Evolutionary conservation across 1,284 basidiomycete genomes (phyloP).

Genomic region (Microbotryum lychnidis-dioicae): DNA sequence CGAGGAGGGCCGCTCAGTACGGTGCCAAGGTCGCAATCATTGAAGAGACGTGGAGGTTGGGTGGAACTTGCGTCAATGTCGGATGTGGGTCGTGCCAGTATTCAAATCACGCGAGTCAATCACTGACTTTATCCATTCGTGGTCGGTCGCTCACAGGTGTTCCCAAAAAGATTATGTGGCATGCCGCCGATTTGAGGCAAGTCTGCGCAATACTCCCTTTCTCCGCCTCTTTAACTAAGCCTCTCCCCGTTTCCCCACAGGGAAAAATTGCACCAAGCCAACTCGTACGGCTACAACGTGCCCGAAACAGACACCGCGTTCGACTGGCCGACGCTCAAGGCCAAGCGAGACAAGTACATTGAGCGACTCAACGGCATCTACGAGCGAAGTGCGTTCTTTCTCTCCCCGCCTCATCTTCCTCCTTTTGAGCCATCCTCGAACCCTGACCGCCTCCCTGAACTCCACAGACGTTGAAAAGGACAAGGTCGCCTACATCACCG

Average conservation of each 20-base stretch:
- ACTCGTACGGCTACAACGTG: slow-evolving; percentile 61
- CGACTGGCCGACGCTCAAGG: slow-evolving; percentile 84
- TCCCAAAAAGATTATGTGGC: slow-evolving; percentile 98
- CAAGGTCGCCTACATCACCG: slow-evolving; percentile 78
- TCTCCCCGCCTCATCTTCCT: no score
- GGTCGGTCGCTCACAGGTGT: slow-evolving; percentile 50
- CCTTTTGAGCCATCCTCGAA: background rate
- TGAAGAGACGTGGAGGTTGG: slow-evolving; percentile 66
- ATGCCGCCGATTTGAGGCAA: slow-evolving; percentile 74
- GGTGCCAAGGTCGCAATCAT: slow-evolving; percentile 89
- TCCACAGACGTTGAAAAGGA: slow-evolving; percentile 73
- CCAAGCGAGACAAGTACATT: slow-evolving; percentile 93
- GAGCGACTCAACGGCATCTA: slow-evolving; percentile 85
- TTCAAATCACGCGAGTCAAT: background rate
- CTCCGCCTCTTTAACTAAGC: no score
- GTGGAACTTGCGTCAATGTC: slow-evolving; percentile 92
- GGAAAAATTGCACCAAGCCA: slow-evolving; percentile 66
- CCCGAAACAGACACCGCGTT: slow-evolving; percentile 52
- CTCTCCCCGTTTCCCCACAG: slow-evolving; percentile 33
- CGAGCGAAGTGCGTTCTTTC: slow-evolving; percentile 31
- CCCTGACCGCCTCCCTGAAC: background rate
- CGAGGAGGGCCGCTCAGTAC: slow-evolving; percentile 79
- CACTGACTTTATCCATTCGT: background rate
- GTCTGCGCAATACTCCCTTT: background rate
- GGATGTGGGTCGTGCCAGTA: slow-evolving; percentile 47